These are phyloP conservation scores for Aspergillus incahuasiensis DNA, from an alignment of 495 filamentous ascomycete species.

Conservation along the genomic window DNA sequence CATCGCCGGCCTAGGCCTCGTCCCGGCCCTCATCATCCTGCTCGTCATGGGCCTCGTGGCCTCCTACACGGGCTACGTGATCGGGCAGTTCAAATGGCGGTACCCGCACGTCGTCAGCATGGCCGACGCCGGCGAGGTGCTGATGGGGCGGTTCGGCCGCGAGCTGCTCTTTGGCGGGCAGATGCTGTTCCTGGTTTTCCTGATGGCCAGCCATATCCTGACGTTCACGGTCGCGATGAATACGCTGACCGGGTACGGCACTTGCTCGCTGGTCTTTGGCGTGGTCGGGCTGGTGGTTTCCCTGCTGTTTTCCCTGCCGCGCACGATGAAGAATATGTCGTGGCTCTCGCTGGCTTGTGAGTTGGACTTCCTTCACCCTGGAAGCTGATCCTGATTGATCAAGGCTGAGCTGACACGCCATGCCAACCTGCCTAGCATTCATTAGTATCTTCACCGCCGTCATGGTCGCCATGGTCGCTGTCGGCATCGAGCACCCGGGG, in stretches of 20 bases:
- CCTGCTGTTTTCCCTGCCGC: conserved; percentile 60
- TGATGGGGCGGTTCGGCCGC: conserved; percentile 59
- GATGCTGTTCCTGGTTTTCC: conserved; percentile 66
- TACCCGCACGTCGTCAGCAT: conserved; percentile 68
- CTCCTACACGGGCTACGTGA: conserved; percentile 72
- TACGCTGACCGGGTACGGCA: conserved; percentile 58
- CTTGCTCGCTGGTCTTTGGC: conserved; percentile 67
- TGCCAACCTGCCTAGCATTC: conserved; percentile 40
- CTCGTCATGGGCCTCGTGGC: conserved; percentile 64
- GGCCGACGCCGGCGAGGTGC: conserved; percentile 64
- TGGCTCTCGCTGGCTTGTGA: conserved; percentile 45
- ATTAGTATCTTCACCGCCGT: conserved; percentile 65
- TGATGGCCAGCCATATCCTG: conserved; percentile 72
- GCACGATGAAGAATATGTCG: conserved; percentile 57
- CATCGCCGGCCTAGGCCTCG: conserved; percentile 61
- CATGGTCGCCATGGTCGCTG: conserved; percentile 64
- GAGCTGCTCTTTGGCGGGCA: conserved; percentile 60
- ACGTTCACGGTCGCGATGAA: conserved; percentile 74
- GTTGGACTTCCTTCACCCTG: background rate
- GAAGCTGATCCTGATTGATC: too few species aligned
- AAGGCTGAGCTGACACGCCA: too few species aligned
- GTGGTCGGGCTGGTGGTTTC: conserved; percentile 61
- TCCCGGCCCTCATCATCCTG: conserved; percentile 54
- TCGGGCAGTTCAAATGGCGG: conserved; percentile 70
- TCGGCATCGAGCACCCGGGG: conserved; percentile 43